Evolutionary conservation across 108 stramenopile genomes (phyloP).

Genomic region (Schizochytrium sp.): DNA sequence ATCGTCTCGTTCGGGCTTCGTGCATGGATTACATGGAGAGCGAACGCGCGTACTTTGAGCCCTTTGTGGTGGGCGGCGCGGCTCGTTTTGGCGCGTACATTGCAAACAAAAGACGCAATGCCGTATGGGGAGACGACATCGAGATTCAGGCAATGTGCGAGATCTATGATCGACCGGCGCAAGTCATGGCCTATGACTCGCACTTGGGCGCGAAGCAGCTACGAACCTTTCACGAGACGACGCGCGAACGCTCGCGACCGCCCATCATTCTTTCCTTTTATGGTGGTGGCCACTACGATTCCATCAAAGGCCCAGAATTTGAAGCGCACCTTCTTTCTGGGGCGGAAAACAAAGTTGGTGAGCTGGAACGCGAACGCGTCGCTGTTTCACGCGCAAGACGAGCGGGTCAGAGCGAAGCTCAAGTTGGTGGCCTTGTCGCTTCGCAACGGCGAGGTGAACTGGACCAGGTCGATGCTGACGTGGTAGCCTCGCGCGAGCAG

Average conservation of each 20-base stretch:
- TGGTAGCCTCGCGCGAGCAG: neutral
- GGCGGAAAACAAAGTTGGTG: neutral
- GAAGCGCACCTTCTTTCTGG: neutral
- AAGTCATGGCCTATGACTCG: slow-evolving; percentile 60
- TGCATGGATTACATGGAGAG: slow-evolving; percentile 82
- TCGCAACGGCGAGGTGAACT: neutral
- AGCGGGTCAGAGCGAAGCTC: neutral
- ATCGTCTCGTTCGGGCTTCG: slow-evolving; percentile 63
- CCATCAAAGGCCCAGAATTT: slow-evolving; percentile 20
- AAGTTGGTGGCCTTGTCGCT: neutral
- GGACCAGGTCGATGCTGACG: neutral
- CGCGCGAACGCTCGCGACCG: neutral
- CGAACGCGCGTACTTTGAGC: slow-evolving; percentile 53
- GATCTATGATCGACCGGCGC: slow-evolving; percentile 80
- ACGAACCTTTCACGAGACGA: slow-evolving; percentile 45
- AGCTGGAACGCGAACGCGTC: neutral
- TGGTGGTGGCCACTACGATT: slow-evolving; percentile 58
- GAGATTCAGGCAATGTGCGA: slow-evolving; percentile 91
- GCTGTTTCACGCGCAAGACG: neutral
- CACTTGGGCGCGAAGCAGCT: slow-evolving; percentile 32
- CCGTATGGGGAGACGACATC: slow-evolving; percentile 87
- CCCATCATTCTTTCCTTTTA: slow-evolving; percentile 33
- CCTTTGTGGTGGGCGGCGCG: slow-evolving; percentile 65
- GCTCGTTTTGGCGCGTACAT: slow-evolving; percentile 63
- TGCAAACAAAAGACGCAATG: slow-evolving; percentile 60